phyloP scores from a whole-genome alignment of 148 eudicot species.

The Simmondsia chinensis region DNA sequence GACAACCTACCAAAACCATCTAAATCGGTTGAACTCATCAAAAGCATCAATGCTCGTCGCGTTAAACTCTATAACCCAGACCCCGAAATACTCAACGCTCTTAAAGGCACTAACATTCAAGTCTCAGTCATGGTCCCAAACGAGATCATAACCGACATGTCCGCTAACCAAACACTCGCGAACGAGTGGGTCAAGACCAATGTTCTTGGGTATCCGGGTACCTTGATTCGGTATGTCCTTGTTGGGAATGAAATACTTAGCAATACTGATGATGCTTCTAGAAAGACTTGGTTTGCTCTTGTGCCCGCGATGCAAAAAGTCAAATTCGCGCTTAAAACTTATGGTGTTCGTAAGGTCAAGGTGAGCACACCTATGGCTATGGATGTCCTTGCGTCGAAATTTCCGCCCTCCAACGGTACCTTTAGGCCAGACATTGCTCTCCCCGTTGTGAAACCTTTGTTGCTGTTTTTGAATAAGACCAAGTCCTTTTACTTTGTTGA shows the following conservation, averaged over 20 bases:
- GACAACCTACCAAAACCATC: slow-evolving; percentile 18
- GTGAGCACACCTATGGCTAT: slow-evolving; percentile 23
- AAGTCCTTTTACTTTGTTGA: slow-evolving; percentile 11
- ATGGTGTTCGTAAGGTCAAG: slow-evolving; percentile 17
- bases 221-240: slow-evolving; percentile 29
- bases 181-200: slow-evolving; percentile 30
- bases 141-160: slow-evolving; percentile 2
- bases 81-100: slow-evolving; percentile 18
- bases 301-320: slow-evolving; percentile 3
- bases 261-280: slow-evolving; percentile 1
- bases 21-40: slow-evolving; percentile 21
- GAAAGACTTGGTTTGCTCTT: not conserved
- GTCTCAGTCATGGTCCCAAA: slow-evolving; percentile 28
- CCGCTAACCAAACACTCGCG: slow-evolving; percentile 11
- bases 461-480: slow-evolving; percentile 3
- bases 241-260: slow-evolving; percentile 41
- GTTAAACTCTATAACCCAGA: slow-evolving; percentile 30
- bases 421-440: not conserved
- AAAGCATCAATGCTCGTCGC: slow-evolving; percentile 14
- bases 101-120: slow-evolving; percentile 31
- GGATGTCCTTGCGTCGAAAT: slow-evolving; percentile 4
- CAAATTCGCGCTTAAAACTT: slow-evolving; percentile 9
- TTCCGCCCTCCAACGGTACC: slow-evolving; percentile 4
- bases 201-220: slow-evolving; percentile 15
- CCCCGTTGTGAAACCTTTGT: slow-evolving; percentile 1